A percentile compares a stretch with the other conserved stretches of the same genome.
Evolutionary conservation across 257 asterid species (phyloP).

Genomic region (Solanum microdontum): DNA sequence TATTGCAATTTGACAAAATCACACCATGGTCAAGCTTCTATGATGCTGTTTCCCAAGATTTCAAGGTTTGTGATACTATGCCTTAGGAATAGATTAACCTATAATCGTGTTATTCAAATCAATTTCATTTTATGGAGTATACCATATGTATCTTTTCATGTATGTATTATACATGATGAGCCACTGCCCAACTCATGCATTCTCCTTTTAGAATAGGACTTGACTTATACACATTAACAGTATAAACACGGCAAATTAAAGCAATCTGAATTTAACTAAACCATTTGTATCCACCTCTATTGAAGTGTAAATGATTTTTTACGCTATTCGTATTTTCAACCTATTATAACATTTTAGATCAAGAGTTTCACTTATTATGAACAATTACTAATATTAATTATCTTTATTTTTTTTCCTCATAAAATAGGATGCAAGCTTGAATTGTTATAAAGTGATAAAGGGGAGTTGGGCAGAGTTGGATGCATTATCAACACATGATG

Average conservation of each 20-base stretch:
- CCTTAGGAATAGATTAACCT: not conserved
- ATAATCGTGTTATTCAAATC: not conserved
- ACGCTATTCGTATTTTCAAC: not conserved
- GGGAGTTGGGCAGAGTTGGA: slow-evolving; percentile 61
- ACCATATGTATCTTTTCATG: not conserved
- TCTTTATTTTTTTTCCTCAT: not conserved
- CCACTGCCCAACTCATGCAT: not conserved
- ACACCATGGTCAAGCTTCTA: slow-evolving; percentile 81
- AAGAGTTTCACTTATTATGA: not conserved
- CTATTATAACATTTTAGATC: not conserved
- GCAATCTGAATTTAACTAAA: not conserved
- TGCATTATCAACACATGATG: slow-evolving; percentile 18
- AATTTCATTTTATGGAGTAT: not conserved
- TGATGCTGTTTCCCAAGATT: slow-evolving; percentile 78
- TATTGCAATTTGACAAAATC: slow-evolving; percentile 63
- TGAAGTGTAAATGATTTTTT: not conserved
- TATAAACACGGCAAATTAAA: not conserved
- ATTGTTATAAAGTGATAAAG: slow-evolving; percentile 61
- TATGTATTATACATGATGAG: not conserved
- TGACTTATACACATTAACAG: too few species aligned
- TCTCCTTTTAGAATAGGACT: not conserved
- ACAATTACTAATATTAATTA: not conserved
- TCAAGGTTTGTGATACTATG: slow-evolving; percentile 33
- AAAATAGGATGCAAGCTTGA: slow-evolving; percentile 49
- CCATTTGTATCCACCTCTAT: not conserved